A percentile compares a stretch with the other conserved stretches of the same genome.
Evolutionary conservation across 2,329 filamentous ascomycete species (phyloP).

Genomic region (Coleophoma crateriformis): DNA sequence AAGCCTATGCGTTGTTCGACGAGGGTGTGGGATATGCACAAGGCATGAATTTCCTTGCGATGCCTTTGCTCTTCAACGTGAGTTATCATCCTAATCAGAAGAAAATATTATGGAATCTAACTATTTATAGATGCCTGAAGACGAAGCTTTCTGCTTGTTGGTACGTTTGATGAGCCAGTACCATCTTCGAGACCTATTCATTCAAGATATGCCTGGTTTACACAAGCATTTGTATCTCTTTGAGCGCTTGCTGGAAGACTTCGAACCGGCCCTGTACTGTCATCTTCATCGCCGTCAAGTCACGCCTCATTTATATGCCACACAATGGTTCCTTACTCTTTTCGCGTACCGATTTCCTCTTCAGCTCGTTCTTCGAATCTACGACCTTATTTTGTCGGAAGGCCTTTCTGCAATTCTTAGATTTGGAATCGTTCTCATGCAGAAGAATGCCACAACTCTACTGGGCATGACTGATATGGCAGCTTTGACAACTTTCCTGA

Average conservation of each 20-base stretch:
- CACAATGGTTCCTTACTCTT: conserved; percentile 98
- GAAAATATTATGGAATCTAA: conserved; percentile 15
- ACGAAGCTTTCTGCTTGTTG: conserved; percentile 91
- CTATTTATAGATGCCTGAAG: conserved; percentile 74
- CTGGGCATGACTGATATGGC: conserved; percentile 88
- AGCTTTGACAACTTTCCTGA: conserved; percentile 80
- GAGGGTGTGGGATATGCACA: conserved; percentile 94
- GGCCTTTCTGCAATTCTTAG: conserved; percentile 89
- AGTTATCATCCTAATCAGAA: conserved; percentile 24
- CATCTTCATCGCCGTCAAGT: conserved; percentile 86
- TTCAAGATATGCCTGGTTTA: conserved; percentile 92
- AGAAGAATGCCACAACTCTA: conserved; percentile 77
- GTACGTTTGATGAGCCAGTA: conserved; percentile 97
- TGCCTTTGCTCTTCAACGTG: conserved; percentile 93
- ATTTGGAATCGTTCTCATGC: conserved; percentile 93
- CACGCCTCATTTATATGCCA: conserved; percentile 88
- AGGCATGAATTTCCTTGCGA: conserved; percentile 97
- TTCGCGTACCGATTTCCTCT: conserved; percentile 97
- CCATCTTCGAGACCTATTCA: conserved; percentile 84
- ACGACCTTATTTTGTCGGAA: conserved; percentile 91
- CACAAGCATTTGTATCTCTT: conserved; percentile 94
- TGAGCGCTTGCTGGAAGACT: conserved; percentile 86
- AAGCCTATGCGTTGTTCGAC: conserved; percentile 94
- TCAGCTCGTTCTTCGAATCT: conserved; percentile 92
- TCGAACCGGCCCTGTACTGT: conserved; percentile 91